These are phyloP conservation scores for Papiliotrema terrestris DNA, from an alignment of 1,284 basidiomycete species.

Conservation along the genomic window DNA sequence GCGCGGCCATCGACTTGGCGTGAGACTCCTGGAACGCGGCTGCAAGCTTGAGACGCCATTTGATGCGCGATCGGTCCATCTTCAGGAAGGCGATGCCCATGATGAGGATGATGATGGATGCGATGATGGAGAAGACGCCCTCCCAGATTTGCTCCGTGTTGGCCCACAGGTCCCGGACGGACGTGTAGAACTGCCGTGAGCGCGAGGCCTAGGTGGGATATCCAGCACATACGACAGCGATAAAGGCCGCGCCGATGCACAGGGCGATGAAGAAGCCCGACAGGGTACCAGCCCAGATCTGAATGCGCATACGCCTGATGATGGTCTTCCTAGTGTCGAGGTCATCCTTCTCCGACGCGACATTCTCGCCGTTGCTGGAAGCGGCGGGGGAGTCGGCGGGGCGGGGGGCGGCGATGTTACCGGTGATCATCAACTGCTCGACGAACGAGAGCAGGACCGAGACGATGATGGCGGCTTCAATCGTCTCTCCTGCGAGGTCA, in stretches of 20 bases:
- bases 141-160: constrained; percentile 50
- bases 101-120: constrained; percentile 73
- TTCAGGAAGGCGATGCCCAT: constrained; percentile 73
- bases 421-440: constrained; percentile 49
- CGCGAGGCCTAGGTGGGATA: too few relatives aligned
- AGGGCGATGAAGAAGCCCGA: constrained; percentile 72
- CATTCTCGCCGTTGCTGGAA: neutral
- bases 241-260: constrained; percentile 58
- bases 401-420: constrained; percentile 13
- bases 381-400: neutral
- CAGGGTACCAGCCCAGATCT: constrained; percentile 76
- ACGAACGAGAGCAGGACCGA: constrained; percentile 51
- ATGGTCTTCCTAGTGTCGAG: constrained; percentile 27
- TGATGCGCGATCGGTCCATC: constrained; percentile 65
- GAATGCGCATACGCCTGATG: constrained; percentile 47
- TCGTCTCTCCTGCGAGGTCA: constrained; percentile 37
- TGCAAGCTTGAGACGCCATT: constrained; percentile 84
- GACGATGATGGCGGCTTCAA: constrained; percentile 50
- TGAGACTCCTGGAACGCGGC: constrained; percentile 63
- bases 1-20: constrained; percentile 10
- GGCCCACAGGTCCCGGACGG: constrained; percentile 55
- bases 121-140: constrained; percentile 78
- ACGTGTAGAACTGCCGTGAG: constrained; percentile 52
- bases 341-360: constrained; percentile 10
- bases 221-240: constrained; percentile 49